Evolutionary conservation across 768 basidiomycete species (phyloP).

Genomic region (Zangia roseola): DNA sequence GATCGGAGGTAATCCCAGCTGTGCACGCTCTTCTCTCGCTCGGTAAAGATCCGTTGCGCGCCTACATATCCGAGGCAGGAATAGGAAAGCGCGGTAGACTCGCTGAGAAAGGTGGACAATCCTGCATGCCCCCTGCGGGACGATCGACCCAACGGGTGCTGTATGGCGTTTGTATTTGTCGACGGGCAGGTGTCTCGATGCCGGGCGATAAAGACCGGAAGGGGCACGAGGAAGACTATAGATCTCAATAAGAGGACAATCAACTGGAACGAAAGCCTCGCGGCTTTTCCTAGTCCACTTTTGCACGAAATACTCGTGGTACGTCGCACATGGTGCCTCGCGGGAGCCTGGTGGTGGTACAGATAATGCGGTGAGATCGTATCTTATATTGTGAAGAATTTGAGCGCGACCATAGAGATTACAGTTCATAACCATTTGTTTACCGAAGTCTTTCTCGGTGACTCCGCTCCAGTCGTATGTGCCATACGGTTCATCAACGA

Average conservation of each 20-base stretch:
- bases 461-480: conserved; percentile 55
- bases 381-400: conserved; percentile 55
- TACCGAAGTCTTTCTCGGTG: conserved; percentile 46
- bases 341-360: conserved; percentile 48
- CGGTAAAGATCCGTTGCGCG: conserved; percentile 68
- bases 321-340: conserved; percentile 49
- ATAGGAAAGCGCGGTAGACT: conserved; percentile 49
- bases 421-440: conserved; percentile 53
- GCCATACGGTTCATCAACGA: conserved; percentile 51
- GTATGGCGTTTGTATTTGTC: conserved; percentile 27
- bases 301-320: conserved; percentile 56
- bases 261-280: conserved; percentile 43
- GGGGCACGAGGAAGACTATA: conserved; percentile 41
- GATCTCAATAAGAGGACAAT: conserved; percentile 65
- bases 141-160: conserved; percentile 32
- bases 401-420: conserved; percentile 56
- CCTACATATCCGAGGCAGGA: conserved; percentile 67
- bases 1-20: conserved; percentile 63
- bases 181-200: conserved; percentile 20
- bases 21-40: conserved; percentile 46
- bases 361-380: conserved; percentile 68
- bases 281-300: conserved; percentile 53
- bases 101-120: conserved; percentile 53
- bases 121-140: conserved; percentile 47
- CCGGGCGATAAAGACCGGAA: conserved; percentile 39